Base-by-base conservation (phyloP, 371 early-diverging fungal genomes). In the Haplosporangium sp. region DNA sequence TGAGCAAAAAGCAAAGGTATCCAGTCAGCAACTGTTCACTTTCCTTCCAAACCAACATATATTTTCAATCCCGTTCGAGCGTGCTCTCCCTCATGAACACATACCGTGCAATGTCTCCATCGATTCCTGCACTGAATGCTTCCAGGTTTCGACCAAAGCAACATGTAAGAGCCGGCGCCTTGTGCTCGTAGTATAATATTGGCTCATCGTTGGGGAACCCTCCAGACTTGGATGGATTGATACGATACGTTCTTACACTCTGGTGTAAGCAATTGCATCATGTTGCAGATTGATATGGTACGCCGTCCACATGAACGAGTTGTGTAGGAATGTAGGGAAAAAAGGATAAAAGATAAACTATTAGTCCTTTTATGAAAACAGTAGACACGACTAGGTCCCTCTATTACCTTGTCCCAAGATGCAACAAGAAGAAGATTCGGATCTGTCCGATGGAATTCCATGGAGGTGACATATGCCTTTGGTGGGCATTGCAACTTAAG, bases 381-480 rank as follows among this genome's bases (percentile, higher is more conserved):
- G 4, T 29, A 29, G 29, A 29, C 29, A 29, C 4, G 2, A 29
- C 29, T 29, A 29, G 29, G 2, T 29, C 29, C 29, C 29, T 29
- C 29, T 21, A 9, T 45, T 45, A 58, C 58, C 46, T 46, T 46
- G 36, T 58, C 59, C 58, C 58, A 57, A 14, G 58, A 58, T 21
- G 58, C 42, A 20, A 43, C 43, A 43, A 57, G 58, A 11, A 57
- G 58, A 5, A 46, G 14, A 18, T 12, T 4, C 20, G 14, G 18
- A 9, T 8, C 9, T 8, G 9, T 18, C 8, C 18, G 12, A 5
- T 50, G 12, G 20, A 50, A 50, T n/a, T 14, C 50, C 50, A 50
- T 50, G 50, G 18, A 50, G 50, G 50, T 18, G 9, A 50, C 18
- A 9, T 14, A 18, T 20, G 1, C 50, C 18, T 12, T 18, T 1